Evolutionary conservation across 306 rosid species (phyloP).

Genomic region (Malus sylvestris): DNA sequence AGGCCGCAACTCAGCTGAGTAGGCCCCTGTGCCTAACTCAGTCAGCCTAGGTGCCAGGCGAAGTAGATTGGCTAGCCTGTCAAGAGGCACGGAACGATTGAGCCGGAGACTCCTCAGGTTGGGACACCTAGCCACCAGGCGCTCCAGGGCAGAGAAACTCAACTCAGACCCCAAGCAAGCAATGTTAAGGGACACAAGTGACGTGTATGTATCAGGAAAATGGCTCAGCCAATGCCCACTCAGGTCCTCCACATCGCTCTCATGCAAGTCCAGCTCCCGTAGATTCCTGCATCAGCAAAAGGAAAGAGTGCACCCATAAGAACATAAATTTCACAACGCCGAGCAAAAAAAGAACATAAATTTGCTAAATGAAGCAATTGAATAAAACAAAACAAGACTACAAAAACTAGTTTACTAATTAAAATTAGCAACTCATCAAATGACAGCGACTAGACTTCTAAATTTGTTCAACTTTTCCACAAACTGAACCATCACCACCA

Average conservation of each 20-base stretch:
- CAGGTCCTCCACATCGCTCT: slow-evolving; percentile 83
- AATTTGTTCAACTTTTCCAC: background rate
- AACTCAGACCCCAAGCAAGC: slow-evolving; percentile 76
- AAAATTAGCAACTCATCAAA: background rate
- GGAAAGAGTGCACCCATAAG: background rate
- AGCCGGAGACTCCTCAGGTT: slow-evolving; percentile 76
- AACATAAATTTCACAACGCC: slow-evolving; percentile 5
- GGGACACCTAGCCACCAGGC: slow-evolving; percentile 72
- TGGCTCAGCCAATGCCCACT: slow-evolving; percentile 93
- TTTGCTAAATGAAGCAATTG: background rate
- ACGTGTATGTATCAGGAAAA: slow-evolving; percentile 82
- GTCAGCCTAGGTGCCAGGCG: slow-evolving; percentile 62
- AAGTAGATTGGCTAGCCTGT: slow-evolving; percentile 55
- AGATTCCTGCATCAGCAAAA: slow-evolving; percentile 57
- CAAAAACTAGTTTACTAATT: background rate
- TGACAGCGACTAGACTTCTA: background rate
- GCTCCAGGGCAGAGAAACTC: slow-evolving; percentile 73
- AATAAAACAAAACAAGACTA: background rate
- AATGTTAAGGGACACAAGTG: slow-evolving; percentile 81
- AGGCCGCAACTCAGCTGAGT: slow-evolving; percentile 56
- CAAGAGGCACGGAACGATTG: slow-evolving; percentile 77
- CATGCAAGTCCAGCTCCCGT: slow-evolving; percentile 80
- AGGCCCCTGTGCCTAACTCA: slow-evolving; percentile 81
- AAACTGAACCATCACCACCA: background rate
- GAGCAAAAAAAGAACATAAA: background rate